Conservation (phyloP, 2,329 filamentous ascomycete genomes). For the Lachnellula suecica region DNA sequence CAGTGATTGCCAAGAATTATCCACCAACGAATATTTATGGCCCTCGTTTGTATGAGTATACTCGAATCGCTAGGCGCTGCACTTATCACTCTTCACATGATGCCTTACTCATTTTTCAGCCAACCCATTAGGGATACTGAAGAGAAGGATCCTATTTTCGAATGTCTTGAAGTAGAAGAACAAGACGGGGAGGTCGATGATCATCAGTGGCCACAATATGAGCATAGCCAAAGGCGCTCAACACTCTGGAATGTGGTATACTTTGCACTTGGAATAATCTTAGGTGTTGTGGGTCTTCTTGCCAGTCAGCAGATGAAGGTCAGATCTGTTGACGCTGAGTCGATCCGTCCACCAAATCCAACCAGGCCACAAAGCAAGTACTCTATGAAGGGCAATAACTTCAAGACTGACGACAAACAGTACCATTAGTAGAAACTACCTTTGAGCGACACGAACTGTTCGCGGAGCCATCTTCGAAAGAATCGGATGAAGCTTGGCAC, state of each 20-base stretch:
- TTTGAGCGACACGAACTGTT: not conserved
- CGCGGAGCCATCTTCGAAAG: not conserved
- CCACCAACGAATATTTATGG: not conserved
- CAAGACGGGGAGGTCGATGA: not conserved
- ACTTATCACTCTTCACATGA: not conserved
- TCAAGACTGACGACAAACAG: not conserved
- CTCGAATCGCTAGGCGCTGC: not conserved
- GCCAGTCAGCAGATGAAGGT: not conserved
- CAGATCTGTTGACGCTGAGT: not conserved
- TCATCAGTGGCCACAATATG: not conserved
- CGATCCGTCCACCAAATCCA: not conserved
- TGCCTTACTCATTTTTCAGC: not conserved
- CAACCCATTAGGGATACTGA: not conserved
- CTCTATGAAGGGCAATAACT: not conserved
- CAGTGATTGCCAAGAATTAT: not conserved
- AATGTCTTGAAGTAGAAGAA: not conserved
- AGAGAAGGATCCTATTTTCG: not conserved
- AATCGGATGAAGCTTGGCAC: not conserved
- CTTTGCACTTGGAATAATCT: not conserved
- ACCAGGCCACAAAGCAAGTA: not conserved
- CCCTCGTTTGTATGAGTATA: not conserved
- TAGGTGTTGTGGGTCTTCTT: not conserved
- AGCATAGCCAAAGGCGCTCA: not conserved
- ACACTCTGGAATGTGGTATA: not conserved
- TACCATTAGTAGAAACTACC: not conserved